Conservation (phyloP, 176 grass and related monocot species). For the Oryza nivara region DNA sequence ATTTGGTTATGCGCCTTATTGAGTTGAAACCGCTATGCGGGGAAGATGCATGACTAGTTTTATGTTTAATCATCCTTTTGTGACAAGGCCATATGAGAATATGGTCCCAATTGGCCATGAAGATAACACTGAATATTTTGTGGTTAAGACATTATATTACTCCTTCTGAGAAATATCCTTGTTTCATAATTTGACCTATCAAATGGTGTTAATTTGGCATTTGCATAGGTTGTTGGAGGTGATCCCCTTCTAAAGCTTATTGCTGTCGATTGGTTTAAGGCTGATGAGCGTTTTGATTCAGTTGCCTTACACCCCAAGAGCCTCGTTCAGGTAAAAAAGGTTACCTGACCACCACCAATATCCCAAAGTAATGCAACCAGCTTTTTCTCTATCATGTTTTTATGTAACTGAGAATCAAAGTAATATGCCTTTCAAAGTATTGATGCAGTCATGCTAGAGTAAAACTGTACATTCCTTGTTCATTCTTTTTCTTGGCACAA, state of each 20-base stretch:
- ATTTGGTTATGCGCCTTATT: constrained; percentile 3
- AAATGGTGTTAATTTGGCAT: constrained; percentile 10
- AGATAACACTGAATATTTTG: constrained; percentile 10
- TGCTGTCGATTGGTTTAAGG: constrained; percentile 95
- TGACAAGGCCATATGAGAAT: background rate
- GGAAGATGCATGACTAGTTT: background rate
- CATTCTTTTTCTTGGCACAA: background rate
- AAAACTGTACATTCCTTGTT: background rate
- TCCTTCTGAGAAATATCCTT: constrained; percentile 16
- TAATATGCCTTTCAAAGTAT: background rate
- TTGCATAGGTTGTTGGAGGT: constrained; percentile 77
- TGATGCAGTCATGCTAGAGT: background rate
- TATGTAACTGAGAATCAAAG: background rate
- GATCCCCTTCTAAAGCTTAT: constrained; percentile 92
- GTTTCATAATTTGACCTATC: constrained; percentile 31
- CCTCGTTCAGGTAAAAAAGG: constrained; percentile 77
- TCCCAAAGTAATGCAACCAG: background rate
- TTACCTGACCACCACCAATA: constrained; percentile 22
- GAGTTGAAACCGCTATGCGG: background rate
- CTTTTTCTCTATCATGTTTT: background rate
- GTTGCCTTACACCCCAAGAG: constrained; percentile 89
- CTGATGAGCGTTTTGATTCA: constrained; percentile 71
- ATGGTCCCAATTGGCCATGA: background rate
- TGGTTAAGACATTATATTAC: constrained; percentile 1
- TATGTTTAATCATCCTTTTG: constrained; percentile 11